Evolutionary conservation across 1,284 basidiomycete genomes (phyloP).

Genomic region (Grifola frondosa): DNA sequence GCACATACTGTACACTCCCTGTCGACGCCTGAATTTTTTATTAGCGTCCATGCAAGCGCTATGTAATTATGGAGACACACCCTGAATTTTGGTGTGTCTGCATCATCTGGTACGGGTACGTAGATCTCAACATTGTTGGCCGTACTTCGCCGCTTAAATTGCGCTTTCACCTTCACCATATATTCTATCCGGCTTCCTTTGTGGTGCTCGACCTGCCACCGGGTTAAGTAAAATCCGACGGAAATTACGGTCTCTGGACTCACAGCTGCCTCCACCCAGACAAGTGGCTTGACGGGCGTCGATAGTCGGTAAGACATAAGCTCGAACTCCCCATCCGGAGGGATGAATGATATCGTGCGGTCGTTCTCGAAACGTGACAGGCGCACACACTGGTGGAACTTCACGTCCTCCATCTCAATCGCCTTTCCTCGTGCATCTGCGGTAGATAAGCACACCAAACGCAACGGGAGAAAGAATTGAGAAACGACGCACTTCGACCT

Average conservation of each 20-base stretch:
- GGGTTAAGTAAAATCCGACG: neutral
- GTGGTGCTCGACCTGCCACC: constrained; percentile 69
- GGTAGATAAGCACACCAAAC: neutral
- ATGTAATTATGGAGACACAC: constrained; percentile 45
- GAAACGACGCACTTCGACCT: constrained; percentile 73
- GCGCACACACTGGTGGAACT: constrained; percentile 99
- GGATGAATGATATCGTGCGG: constrained; percentile 98
- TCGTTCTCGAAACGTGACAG: constrained; percentile 99
- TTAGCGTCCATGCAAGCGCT: neutral
- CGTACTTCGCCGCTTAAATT: constrained; percentile 95
- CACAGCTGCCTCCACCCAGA: constrained; percentile 98
- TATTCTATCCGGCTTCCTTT: constrained; percentile 94
- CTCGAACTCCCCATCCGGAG: constrained; percentile 98
- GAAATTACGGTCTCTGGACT: constrained; percentile 1
- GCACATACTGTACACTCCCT: constrained; percentile 91
- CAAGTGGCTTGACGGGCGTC: constrained; percentile 94
- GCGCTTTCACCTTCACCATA: constrained; percentile 97
- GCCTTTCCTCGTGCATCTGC: constrained; percentile 93
- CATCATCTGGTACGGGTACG: constrained; percentile 97
- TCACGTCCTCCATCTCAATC: constrained; percentile 99
- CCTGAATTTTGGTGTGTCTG: constrained; percentile 96
- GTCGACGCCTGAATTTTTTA: constrained; percentile 79
- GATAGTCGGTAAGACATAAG: constrained; percentile 96
- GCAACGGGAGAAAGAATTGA: neutral
- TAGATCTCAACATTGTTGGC: constrained; percentile 99